Base-by-base conservation (phyloP, 805 yeast genomes). In the Teunomyces atbi region DNA sequence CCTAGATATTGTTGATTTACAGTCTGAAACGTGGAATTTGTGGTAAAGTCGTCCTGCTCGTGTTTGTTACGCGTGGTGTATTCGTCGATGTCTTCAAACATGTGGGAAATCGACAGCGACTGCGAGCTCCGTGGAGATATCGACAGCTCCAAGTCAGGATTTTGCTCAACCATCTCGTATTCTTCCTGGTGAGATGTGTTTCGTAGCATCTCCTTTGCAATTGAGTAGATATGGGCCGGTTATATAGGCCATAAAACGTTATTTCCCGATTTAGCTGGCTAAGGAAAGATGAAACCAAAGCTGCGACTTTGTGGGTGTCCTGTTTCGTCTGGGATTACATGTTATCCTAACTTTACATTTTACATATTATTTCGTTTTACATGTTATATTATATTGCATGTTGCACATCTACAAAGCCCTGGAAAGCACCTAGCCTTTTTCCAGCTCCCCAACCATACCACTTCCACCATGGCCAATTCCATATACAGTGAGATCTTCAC, bases 81-180 rank as follows among this genome's bases (percentile, higher is more conserved):
- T 7, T 52, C 53, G 36, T 61, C 63, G 12, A 71, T 61, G 12
- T 56, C 59, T n/a, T 61, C 63, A 44, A 71, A 64, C 5, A 69
- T 23, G 6, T 35, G 52, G 0, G 75, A 71, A 4, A 62, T 48
- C 29, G 30, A 18, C 45, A 37, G 39, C 44, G 32, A 29, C 15
- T 41, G 16, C 44, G 41, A 33, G 28, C 36, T 21, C 6, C 36
- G 18, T 28, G 35, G 36, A 18, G 43, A 21, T 40, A 23, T 6
- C n/a, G 26, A 21, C 41, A 11, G 42, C 15, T 19, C 36, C 47
- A 13, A 15, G 38, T 21, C 30, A 4, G 45, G 47, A 6, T 33
- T 33, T 32, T 54, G 61, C 20, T 49, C 51, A 34, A 57, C 57
- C 46, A 59, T 42, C 41, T 59, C 64, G 40, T 58, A 59, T 35